A percentile compares a stretch with the other conserved stretches of the same genome.
These are phyloP conservation scores for Raffaelea ambrosiae DNA, from an alignment of 2,329 filamentous ascomycete genomes.

Conservation along the genomic window DNA sequence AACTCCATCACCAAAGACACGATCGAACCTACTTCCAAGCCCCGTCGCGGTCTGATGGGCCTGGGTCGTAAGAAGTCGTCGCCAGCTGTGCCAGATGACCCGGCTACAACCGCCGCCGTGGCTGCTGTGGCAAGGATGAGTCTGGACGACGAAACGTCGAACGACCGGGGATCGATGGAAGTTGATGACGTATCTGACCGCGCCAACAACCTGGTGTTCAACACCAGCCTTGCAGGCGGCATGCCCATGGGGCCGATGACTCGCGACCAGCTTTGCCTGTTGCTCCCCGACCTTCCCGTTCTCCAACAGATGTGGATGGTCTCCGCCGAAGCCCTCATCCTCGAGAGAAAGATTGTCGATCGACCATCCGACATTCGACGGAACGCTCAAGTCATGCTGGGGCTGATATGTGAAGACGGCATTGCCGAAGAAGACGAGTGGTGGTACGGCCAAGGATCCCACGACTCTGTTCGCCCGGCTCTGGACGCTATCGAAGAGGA, in stretches of 20 bases:
- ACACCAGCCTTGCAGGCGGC: conserved; percentile 51
- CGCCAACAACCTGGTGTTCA: conserved; percentile 39
- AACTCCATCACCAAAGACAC: conserved; percentile 38
- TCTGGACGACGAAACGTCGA: background rate
- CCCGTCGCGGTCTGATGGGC: conserved; percentile 42
- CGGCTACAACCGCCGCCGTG: background rate
- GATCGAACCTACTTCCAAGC: conserved; percentile 35
- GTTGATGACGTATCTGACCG: conserved; percentile 13
- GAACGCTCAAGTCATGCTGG: conserved; percentile 53
- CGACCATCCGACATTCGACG: conserved; percentile 53
- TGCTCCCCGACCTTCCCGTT: conserved; percentile 47
- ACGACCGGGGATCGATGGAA: conserved; percentile 11
- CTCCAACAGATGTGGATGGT: conserved; percentile 54
- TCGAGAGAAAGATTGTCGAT: conserved; percentile 50
- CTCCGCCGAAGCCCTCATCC: conserved; percentile 53
- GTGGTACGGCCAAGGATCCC: conserved; percentile 46
- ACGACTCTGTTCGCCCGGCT: conserved; percentile 46
- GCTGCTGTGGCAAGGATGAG: background rate
- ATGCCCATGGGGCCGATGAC: conserved; percentile 51
- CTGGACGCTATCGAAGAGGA: conserved; percentile 45
- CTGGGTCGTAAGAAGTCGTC: conserved; percentile 44
- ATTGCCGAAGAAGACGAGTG: conserved; percentile 53
- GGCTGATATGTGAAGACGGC: conserved; percentile 55
- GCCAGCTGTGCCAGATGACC: conserved; percentile 23
- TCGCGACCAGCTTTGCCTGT: conserved; percentile 37